phyloP scores from a whole-genome alignment of 2,329 filamentous ascomycete genomes.

The Fusarium aywerte region DNA sequence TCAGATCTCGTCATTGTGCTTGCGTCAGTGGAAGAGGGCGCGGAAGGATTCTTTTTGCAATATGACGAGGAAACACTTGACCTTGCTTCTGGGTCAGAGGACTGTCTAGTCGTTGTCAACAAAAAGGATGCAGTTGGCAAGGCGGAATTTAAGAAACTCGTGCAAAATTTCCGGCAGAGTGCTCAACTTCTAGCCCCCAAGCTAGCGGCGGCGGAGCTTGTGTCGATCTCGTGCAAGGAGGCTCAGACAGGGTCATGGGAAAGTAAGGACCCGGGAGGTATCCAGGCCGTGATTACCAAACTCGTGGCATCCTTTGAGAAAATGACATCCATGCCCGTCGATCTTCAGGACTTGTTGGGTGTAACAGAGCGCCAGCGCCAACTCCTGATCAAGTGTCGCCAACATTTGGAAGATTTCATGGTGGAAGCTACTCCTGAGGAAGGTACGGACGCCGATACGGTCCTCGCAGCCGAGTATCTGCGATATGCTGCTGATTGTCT shows the following conservation, averaged over 20 bases:
- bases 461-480: slow-evolving; percentile 89
- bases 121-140: slow-evolving; percentile 65
- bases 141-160: slow-evolving; percentile 51
- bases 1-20: slow-evolving; percentile 89
- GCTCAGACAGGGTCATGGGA: slow-evolving; percentile 52
- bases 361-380: slow-evolving; percentile 90
- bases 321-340: slow-evolving; percentile 76
- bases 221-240: slow-evolving; percentile 77
- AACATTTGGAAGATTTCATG: slow-evolving; percentile 79
- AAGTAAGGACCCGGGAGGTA: slow-evolving; percentile 67
- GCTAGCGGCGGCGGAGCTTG: slow-evolving; percentile 51
- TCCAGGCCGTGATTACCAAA: slow-evolving; percentile 74
- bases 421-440: slow-evolving; percentile 59
- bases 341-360: slow-evolving; percentile 85
- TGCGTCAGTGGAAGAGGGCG: slow-evolving; percentile 72
- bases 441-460: slow-evolving; percentile 76
- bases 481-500: slow-evolving; percentile 82
- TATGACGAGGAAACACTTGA: slow-evolving; percentile 67
- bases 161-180: slow-evolving; percentile 53
- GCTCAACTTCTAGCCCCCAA: slow-evolving; percentile 36
- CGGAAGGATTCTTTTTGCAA: slow-evolving; percentile 56
- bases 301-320: slow-evolving; percentile 74
- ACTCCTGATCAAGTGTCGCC: slow-evolving; percentile 78
- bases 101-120: slow-evolving; percentile 68
- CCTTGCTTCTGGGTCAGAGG: slow-evolving; percentile 61